Evolutionary conservation across 2,329 filamentous ascomycete genomes (phyloP), one percentile per base, ranked within the genome.

Genomic region (Mycocentrospora acerina): DNA sequence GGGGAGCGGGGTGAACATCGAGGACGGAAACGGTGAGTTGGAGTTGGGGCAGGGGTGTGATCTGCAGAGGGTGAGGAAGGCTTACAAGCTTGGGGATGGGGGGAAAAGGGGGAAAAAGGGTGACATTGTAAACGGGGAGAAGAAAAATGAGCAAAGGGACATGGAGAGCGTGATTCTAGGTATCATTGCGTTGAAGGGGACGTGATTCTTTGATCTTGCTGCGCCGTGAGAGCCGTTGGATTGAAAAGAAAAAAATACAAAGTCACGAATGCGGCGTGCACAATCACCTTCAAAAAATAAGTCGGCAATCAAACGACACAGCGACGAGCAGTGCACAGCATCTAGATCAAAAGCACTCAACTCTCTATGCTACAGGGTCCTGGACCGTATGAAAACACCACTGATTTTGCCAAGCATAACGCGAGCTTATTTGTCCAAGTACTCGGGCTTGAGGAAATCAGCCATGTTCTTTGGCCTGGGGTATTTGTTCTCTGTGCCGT

Each of bases 391-490:
- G 59, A 51, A 62, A 62, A 57, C 55, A 59, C 44, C 38, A 32
- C 45, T 40, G 34, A 48, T 38, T 53, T 48, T 51, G 49, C 31
- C 29, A 36, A 13, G 42, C 19, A 31, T 31, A 35, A 26, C 14
- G 24, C 43, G 42, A 32, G 31, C 46, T 53, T 62, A 66, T 46
- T 44, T 64, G 66, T 91, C 95, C 78, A 83, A 83, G 81, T 97
- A 98, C 69, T 96, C 83, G 46, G 90, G 89, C 81, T 88, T 90
- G 75, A 98, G 83, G 74, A 81, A 97, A 79, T 98, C 88, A 72
- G 89, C 89, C 69, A 97, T 91, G 60, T 88, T 95, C 85, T 96
- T 95, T 69, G 90, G 88, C 52, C 63, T 71, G 71, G 85, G 81
- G 68, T 78, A 77, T 57, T 71, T 68, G 63, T 81, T 76, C 60